Percentiles rank a stretch among this genome's conserved stretches.
phyloP scores from a whole-genome alignment of 1,284 basidiomycete genomes.

The Fomitopsis schrenkii region DNA sequence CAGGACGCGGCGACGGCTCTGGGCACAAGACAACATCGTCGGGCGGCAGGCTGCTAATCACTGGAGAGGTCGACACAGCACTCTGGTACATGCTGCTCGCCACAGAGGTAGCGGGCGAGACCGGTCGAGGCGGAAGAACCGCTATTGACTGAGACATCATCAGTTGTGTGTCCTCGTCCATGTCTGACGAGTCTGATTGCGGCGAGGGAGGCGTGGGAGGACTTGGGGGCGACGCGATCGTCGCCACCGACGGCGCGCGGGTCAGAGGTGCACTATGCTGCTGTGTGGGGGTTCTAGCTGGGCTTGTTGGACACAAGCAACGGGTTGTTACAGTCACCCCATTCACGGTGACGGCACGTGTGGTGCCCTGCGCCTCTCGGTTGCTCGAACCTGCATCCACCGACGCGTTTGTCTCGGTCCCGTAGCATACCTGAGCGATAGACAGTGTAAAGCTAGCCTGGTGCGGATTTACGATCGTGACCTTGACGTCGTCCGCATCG shows the following conservation, averaged over 20 bases:
- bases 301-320: conserved; percentile 33
- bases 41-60: conserved; percentile 1
- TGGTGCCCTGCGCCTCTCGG: conserved; percentile 27
- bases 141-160: conserved; percentile 76
- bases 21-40: neutral
- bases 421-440: conserved; percentile 57
- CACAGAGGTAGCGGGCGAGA: conserved; percentile 39
- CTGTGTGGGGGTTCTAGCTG: conserved; percentile 3
- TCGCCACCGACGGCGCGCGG: neutral
- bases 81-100: conserved; percentile 63
- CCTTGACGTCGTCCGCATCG: conserved; percentile 61
- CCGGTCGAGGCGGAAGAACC: conserved; percentile 39
- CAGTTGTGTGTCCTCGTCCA: conserved; percentile 63
- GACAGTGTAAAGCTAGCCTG: conserved; percentile 58
- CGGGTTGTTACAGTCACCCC: conserved; percentile 46
- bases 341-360: conserved; percentile 44
- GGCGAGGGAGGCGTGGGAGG: conserved; percentile 23
- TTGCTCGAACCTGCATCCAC: conserved; percentile 4
- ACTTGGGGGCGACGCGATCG: neutral
- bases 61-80: conserved; percentile 47
- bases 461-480: conserved; percentile 63
- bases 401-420: conserved; percentile 32
- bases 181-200: conserved; percentile 36
- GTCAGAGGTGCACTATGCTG: conserved; percentile 3
- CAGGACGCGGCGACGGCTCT: neutral